Evolutionary conservation across 169 alveolate genomes (phyloP), one percentile per base, ranked within the genome.

Genomic region (Plasmodium gonderi): DNA sequence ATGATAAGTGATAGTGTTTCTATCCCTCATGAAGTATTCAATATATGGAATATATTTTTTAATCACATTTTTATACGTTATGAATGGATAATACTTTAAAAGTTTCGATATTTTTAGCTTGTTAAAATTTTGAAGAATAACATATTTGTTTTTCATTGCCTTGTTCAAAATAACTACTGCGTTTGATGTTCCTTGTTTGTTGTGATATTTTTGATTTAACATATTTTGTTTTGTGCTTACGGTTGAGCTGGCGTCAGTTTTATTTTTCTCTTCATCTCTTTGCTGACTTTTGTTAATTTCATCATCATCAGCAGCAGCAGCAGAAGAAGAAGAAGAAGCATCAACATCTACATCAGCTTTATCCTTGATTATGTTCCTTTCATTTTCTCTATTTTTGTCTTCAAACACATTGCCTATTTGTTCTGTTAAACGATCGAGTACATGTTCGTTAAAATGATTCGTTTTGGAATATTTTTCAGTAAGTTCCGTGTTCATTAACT

Each of bases 381-480:
- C 77, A 17, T 80, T 20, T 40, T 85, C 79, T 29, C 33, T 51
- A 11, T 82, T 67, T 12, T n/a, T n/a, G n/a, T 80, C 79, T 26
- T 72, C 82, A 47, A 26, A 29, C 29, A 6, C 80, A 40, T 31
- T 31, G 26, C 80, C 47, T 36, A 65, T 29, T 65, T 82, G 75
- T 33, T 82, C 74, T 20, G 51, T 82, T 33, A 80, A 20, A 38
- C n/a, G 20, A 7, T 80, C 91, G 9, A 80, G n/a, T 80, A 68
- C 38, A 0, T 36, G 69, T 67, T 81, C 92, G 77, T 44, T 44
- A 31, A 82, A 31, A 40, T 47, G 3, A 44, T 36, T 54, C 8
- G 26, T 20, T 54, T 69, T 82, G 36, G 77, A 33, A 23, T 82
- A 79, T 47, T 75, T 82, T 38, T 82, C 92, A 20, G 64, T 26